These are phyloP conservation scores for Trebouxia gelatinosa DNA, from an alignment of 163 green algal genomes.

Conservation along the genomic window DNA sequence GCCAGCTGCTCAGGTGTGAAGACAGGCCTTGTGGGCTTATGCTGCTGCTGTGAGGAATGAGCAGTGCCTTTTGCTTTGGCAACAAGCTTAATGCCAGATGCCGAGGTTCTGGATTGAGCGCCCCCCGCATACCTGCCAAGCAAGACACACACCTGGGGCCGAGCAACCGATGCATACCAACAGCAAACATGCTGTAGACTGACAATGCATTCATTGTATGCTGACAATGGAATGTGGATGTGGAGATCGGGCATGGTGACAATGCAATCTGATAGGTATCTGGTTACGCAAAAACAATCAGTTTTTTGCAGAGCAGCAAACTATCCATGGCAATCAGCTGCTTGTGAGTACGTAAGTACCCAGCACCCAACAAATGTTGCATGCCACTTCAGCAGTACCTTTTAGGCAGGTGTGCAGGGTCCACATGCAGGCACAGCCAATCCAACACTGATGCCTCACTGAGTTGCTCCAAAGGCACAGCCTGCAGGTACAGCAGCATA, in stretches of 20 bases:
- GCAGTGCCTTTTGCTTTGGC: constrained; percentile 29
- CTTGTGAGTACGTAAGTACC: no score
- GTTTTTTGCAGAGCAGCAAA: background rate
- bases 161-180: no score
- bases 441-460: constrained; percentile 57
- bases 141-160: no score
- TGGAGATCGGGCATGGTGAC: background rate
- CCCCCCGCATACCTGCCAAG: constrained; percentile 5
- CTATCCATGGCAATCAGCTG: background rate
- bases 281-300: background rate
- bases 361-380: no score
- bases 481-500: constrained; percentile 22
- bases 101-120: background rate
- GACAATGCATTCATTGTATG: background rate
- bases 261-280: background rate
- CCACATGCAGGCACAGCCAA: constrained; percentile 77
- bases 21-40: no score
- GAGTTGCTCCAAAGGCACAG: constrained; percentile 27
- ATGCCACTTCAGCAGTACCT: constrained; percentile 54
- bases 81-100: constrained; percentile 9
- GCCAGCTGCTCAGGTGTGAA: no score
- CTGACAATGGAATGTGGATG: background rate
- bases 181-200: background rate
- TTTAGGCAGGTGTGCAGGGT: constrained; percentile 56
- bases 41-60: background rate